Base-by-base conservation (phyloP, 331 rosid species). In the Erythrophleum ivorense region DNA sequence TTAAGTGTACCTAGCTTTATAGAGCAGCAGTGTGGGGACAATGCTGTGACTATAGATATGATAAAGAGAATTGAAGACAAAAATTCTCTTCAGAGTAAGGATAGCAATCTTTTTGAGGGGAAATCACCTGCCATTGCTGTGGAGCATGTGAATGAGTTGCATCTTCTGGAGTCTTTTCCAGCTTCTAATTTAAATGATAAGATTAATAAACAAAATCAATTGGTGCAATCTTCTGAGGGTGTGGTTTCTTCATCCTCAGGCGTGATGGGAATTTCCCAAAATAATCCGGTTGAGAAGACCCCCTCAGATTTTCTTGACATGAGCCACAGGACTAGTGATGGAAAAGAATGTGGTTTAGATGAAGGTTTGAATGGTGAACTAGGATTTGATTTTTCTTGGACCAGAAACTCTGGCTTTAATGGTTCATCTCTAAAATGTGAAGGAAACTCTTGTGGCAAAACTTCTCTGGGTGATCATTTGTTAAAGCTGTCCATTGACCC, bases 401-500 rank as follows among this genome's bases (percentile, higher is more conserved):
- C 82, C 18, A 59, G 76, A 71, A 81, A 75, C 53, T 76, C 86
- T 24, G 86, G 86, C 74, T 72, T 84, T 70, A 66, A 83, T 71
- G 83, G 77, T 74, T 48, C 87, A 43, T 24, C 63, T 81, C 84
- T 86, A 67, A 81, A 79, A 59, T 48, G 33, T 66, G 80, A 59
- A 78, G 87, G 81, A 72, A 86, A 58, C 40, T 82, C 82, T 64
- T 6, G 21, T 21, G 83, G 41, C 46, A 77, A 71, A 77, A 67
- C 34, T 82, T 75, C 84, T 71, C 57, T 55, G 50, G 72, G 84
- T 15, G 84, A 85, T 88, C 76, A 82, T 15, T 76, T 79, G 49
- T 81, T 87, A 18, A 82, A 88, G 46, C 75, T 81, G 63, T 63
- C 91, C 64, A 55, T 65, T 80, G 81, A 80, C 71, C 69, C 85